phyloP scores from a whole-genome alignment of 345 rosid species.

The Streptanthus diversifolius region DNA sequence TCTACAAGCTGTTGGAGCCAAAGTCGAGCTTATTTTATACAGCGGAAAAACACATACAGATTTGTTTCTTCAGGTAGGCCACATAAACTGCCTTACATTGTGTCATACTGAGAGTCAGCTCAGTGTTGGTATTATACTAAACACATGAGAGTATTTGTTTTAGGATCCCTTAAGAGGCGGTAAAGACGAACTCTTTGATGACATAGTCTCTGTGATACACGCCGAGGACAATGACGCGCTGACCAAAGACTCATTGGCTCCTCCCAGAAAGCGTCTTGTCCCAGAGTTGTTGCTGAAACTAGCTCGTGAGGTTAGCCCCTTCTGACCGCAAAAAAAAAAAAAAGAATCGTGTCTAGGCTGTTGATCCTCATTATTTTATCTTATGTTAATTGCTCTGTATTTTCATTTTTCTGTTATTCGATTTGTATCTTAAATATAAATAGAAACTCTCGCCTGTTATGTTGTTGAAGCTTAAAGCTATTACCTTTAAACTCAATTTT shows the following conservation, averaged over 20 bases:
- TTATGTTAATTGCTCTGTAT: not conserved
- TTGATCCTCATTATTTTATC: not conserved
- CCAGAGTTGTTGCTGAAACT: slow-evolving; percentile 67
- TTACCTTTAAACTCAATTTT: not conserved
- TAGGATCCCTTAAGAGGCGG: slow-evolving; percentile 99
- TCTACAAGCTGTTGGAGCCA: slow-evolving; percentile 60
- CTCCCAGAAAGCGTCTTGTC: slow-evolving; percentile 79
- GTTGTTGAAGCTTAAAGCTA: slow-evolving; percentile 10
- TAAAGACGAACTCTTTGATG: slow-evolving; percentile 72
- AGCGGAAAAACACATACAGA: slow-evolving; percentile 90
- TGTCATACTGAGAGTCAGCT: not conserved
- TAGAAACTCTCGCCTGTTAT: not conserved
- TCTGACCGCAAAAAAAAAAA: slow-evolving; percentile 32
- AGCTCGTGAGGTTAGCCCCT: slow-evolving; percentile 81
- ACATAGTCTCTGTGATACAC: slow-evolving; percentile 66
- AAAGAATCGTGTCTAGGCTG: not conserved
- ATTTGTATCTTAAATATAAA: slow-evolving; percentile 1
- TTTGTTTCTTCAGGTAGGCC: slow-evolving; percentile 82
- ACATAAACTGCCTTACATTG: not conserved
- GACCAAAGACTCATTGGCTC: slow-evolving; percentile 58
- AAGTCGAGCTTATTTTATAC: slow-evolving; percentile 58
- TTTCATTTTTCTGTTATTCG: not conserved
- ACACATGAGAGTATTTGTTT: not conserved
- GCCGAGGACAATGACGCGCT: slow-evolving; percentile 59
- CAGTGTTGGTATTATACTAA: not conserved